Evolutionary conservation across 2,329 filamentous ascomycete species (phyloP), one percentile per base, ranked within the genome.

Genomic region (Neofusicoccum kwambonambiense): DNA sequence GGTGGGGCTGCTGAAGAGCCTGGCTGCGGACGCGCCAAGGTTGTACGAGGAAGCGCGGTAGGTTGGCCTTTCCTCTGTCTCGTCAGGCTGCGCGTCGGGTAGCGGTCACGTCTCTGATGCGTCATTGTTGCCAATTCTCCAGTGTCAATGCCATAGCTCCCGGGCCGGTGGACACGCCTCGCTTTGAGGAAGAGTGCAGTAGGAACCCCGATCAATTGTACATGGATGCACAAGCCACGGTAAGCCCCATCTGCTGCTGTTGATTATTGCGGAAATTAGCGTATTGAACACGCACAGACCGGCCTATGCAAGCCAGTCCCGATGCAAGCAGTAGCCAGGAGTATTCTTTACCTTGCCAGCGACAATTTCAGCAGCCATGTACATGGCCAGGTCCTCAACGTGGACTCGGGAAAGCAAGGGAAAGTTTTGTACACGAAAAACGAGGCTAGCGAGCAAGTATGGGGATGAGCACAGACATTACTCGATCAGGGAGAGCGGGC

Each of bases 71-170:
- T 31, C 27, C 27, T 31, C 1, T 7, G 27, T 31, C 27, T 31
- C 5, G 27, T 31, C 27, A 7, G 27, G 27, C 27, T 31, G 27
- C 27, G 27, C 27, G 27, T 31, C 27, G 27, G 27, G 27, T 31
- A 8, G 9, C 2, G 22, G 7, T 41, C 15, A 44, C 41, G 34
- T n/a, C 19, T 50, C 17, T n/a, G 44, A 50, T 19, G n/a, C 15
- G 45, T 0, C 3, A 17, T 17, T 17, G 6, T 45, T 42, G 35
- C 6, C 12, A 31, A 31, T 13, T 8, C 8, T 7, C 8, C 27
- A 75, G 80, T 56, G 77, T 83, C 22, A 83, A 82, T 69, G 79
- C 78, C 8, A 74, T 83, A 31, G 81, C 80, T 3, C 81, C 81
- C 15, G 81, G 81, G 7, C 73, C 79, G 4, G 80, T 83, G 1